Evolutionary conservation across 371 early-diverging fungal species (phyloP).

Genomic region (Mortierella sp.): DNA sequence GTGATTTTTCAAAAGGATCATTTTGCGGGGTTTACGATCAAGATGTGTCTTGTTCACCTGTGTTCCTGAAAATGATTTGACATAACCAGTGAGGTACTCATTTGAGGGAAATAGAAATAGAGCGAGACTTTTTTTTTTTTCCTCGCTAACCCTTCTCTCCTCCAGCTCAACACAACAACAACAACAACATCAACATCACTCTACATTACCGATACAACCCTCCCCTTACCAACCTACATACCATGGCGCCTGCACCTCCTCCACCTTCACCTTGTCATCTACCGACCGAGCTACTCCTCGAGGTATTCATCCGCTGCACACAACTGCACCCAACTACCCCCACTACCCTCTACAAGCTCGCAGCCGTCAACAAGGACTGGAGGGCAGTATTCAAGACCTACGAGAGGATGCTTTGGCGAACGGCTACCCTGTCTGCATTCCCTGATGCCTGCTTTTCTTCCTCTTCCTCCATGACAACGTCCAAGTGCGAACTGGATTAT

Average conservation of each 20-base stretch:
- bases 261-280: not conserved
- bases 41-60: no score
- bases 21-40: not conserved
- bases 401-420: conserved; percentile 22
- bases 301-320: conserved; percentile 19
- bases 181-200: no score
- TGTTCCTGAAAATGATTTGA: conserved; percentile 7
- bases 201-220: not conserved
- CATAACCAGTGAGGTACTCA: conserved; percentile 32
- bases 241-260: not conserved
- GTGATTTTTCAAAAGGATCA: not conserved
- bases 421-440: conserved; percentile 21
- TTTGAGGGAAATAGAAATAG: not conserved
- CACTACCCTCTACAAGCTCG: not conserved
- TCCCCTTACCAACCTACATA: not conserved
- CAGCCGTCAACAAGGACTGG: conserved; percentile 28
- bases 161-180: not conserved
- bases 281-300: conserved; percentile 21
- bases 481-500: not conserved
- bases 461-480: not conserved
- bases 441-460: not conserved
- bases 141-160: not conserved
- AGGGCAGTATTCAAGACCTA: not conserved
- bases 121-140: not conserved
- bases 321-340: conserved; percentile 7